Conservation (phyloP, 2,329 filamentous ascomycete species). For the Dothideomycetidae sp. region DNA sequence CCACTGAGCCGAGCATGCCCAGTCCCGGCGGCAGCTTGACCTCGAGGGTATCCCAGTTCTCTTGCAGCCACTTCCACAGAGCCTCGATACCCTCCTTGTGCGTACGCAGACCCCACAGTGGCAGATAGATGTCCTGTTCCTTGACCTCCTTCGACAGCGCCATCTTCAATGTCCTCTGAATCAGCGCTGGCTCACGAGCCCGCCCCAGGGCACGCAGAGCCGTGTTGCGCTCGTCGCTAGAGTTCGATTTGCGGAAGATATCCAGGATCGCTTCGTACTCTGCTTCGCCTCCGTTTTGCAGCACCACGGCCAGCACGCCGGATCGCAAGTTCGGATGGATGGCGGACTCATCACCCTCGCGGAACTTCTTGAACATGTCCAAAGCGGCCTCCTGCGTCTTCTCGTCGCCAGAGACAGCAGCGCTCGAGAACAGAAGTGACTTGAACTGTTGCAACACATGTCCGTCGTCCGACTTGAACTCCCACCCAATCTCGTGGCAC, state of each 20-base stretch:
- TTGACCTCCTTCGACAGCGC: slow-evolving; percentile 71
- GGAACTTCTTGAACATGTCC: slow-evolving; percentile 81
- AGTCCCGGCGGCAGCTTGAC: slow-evolving; percentile 74
- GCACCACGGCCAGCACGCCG: slow-evolving; percentile 70
- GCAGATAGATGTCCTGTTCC: slow-evolving; percentile 88
- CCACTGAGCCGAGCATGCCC: slow-evolving; percentile 71
- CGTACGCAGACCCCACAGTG: slow-evolving; percentile 61
- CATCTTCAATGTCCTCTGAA: slow-evolving; percentile 64
- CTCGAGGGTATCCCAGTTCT: slow-evolving; percentile 75
- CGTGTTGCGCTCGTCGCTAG: slow-evolving; percentile 80
- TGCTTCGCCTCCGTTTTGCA: slow-evolving; percentile 72
- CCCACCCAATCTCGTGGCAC: slow-evolving; percentile 78
- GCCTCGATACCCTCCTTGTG: slow-evolving; percentile 67
- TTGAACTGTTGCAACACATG: slow-evolving; percentile 94
- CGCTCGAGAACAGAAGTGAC: slow-evolving; percentile 71
- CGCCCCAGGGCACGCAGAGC: slow-evolving; percentile 73
- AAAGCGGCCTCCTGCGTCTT: slow-evolving; percentile 64
- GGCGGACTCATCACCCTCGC: slow-evolving; percentile 61
- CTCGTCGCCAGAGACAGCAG: slow-evolving; percentile 68
- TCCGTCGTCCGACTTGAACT: slow-evolving; percentile 68
- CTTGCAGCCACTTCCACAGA: slow-evolving; percentile 68
- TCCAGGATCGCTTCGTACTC: slow-evolving; percentile 71
- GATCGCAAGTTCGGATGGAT: slow-evolving; percentile 85
- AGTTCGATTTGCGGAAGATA: slow-evolving; percentile 60
- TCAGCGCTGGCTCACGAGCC: slow-evolving; percentile 61